phyloP scores from a whole-genome alignment of 2,329 filamentous ascomycete species.

The Fusarium verrucosum region DNA sequence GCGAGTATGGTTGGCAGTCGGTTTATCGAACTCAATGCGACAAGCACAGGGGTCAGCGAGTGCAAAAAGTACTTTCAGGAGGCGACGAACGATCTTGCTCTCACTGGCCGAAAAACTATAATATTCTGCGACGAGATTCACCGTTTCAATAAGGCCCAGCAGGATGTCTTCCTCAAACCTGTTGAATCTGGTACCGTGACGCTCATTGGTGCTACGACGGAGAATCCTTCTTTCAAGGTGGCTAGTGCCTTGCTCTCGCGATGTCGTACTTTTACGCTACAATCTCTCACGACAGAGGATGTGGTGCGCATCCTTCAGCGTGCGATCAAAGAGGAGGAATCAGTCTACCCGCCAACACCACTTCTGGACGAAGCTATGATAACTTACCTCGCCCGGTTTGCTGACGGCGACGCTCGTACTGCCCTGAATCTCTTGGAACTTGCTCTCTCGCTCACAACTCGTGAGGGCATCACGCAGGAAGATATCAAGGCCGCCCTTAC shows the following conservation, averaged over 20 bases:
- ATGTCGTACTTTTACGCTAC: constrained; percentile 88
- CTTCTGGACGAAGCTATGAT: constrained; percentile 82
- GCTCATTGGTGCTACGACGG: constrained; percentile 93
- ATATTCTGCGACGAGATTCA: constrained; percentile 99
- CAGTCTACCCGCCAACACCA: constrained; percentile 53
- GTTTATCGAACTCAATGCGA: constrained; percentile 97
- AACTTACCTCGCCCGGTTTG: constrained; percentile 82
- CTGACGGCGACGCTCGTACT: constrained; percentile 92
- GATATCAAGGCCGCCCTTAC: constrained; percentile 85
- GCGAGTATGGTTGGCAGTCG: constrained; percentile 82
- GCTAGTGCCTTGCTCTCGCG: constrained; percentile 86
- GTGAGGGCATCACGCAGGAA: constrained; percentile 73
- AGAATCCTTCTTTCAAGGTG: constrained; percentile 92
- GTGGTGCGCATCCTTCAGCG: constrained; percentile 77
- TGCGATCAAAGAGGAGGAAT: constrained; percentile 72
- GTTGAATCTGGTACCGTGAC: constrained; percentile 92
- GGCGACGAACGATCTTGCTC: constrained; percentile 77
- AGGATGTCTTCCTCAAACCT: constrained; percentile 92
- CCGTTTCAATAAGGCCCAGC: constrained; percentile 88
- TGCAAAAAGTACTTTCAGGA: constrained; percentile 93
- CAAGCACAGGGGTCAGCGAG: constrained; percentile 85
- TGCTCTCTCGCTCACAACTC: constrained; percentile 74
- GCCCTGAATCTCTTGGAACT: constrained; percentile 93
- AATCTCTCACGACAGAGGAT: constrained; percentile 76
- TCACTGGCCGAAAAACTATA: constrained; percentile 91